phyloP scores from a whole-genome alignment of 768 basidiomycete species.

The Amanita phalloides region DNA sequence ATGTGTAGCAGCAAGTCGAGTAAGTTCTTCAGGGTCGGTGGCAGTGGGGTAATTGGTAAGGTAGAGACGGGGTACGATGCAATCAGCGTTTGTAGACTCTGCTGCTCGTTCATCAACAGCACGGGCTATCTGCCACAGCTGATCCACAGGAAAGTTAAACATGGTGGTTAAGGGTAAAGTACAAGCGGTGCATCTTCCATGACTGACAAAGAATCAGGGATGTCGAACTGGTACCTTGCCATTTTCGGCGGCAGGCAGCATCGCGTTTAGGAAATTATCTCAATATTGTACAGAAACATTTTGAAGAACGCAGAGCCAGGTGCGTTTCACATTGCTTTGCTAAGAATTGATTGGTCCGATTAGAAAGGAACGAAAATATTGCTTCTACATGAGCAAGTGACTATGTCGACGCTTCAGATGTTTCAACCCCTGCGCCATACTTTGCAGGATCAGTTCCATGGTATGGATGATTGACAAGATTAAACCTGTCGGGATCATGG shows the following conservation, averaged over 20 bases:
- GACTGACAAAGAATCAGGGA: no score
- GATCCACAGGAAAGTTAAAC: constrained; percentile 23
- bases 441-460: constrained; percentile 83
- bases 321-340: neutral
- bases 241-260: no score
- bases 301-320: neutral
- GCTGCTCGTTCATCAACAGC: constrained; percentile 3
- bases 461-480: constrained; percentile 83
- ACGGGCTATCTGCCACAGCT: constrained; percentile 16
- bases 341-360: neutral
- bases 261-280: no score
- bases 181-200: neutral
- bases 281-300: no score
- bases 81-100: neutral
- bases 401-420: constrained; percentile 15
- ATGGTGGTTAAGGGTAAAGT: constrained; percentile 11
- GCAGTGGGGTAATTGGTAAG: constrained; percentile 55
- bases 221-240: no score
- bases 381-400: constrained; percentile 6
- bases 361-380: neutral
- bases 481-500: constrained; percentile 54
- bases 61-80: constrained; percentile 40
- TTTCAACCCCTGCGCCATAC: constrained; percentile 40
- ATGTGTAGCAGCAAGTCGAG: constrained; percentile 59
- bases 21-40: constrained; percentile 33